Evolutionary conservation across 2,329 filamentous ascomycete genomes (phyloP).

Genomic region (Magnaporthiopsis rhizophila): DNA sequence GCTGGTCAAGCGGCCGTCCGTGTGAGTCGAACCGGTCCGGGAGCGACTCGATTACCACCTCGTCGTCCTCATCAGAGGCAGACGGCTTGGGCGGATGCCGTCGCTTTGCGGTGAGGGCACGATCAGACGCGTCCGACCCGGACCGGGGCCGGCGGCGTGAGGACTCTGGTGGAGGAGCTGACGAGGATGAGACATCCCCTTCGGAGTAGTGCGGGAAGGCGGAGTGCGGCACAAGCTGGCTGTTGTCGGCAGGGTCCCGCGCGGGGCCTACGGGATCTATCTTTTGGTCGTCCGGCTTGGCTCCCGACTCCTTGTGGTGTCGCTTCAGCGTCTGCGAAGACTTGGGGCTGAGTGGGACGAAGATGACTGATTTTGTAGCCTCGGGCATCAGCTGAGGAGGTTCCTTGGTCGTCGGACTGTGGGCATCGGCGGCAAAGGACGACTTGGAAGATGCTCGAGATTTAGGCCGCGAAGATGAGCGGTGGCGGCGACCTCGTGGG

Average conservation of each 20-base stretch:
- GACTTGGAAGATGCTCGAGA: neutral
- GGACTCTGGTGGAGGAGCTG: conserved; percentile 7
- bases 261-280: conserved; percentile 1
- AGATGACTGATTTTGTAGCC: conserved; percentile 33
- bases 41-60: conserved; percentile 33
- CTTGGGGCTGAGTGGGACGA: conserved; percentile 41
- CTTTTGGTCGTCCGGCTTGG: conserved; percentile 7
- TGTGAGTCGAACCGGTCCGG: conserved; percentile 39
- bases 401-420: neutral
- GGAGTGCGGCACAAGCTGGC: conserved; percentile 12
- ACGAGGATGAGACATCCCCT: conserved; percentile 6
- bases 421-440: neutral
- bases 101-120: conserved; percentile 17
- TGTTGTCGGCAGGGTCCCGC: conserved; percentile 3
- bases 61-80: conserved; percentile 26
- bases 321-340: conserved; percentile 36
- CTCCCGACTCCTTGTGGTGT: conserved; percentile 28
- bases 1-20: conserved; percentile 30
- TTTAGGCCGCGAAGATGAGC: conserved; percentile 4
- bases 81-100: conserved; percentile 14
- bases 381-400: neutral
- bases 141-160: conserved; percentile 16
- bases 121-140: conserved; percentile 27
- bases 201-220: conserved; percentile 13
- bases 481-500: neutral